Evolutionary conservation across 345 rosid species (phyloP).

Genomic region (Eucalyptus polybractea): DNA sequence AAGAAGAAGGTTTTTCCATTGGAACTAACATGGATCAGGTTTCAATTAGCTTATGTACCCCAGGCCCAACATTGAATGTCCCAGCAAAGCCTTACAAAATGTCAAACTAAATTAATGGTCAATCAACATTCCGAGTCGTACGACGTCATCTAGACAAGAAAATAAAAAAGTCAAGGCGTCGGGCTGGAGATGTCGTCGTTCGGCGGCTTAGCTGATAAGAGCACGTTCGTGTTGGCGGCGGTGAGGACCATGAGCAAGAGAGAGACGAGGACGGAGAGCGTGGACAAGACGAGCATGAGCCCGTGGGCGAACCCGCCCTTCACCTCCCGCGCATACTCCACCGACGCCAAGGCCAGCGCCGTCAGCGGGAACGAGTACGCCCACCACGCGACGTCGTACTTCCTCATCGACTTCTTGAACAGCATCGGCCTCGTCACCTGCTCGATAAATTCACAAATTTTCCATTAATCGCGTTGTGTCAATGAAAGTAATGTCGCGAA

Average conservation of each 20-base stretch:
- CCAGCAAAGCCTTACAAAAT: neutral
- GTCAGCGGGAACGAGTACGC: conserved; percentile 31
- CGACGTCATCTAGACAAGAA: too few species aligned
- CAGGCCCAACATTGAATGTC: neutral
- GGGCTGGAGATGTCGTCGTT: neutral
- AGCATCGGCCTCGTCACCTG: conserved; percentile 16
- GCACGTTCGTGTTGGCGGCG: neutral
- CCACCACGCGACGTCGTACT: conserved; percentile 28
- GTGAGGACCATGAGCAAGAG: conserved; percentile 6
- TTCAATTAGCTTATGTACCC: neutral
- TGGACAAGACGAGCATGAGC: conserved; percentile 9
- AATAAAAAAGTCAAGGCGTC: neutral
- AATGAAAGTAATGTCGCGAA: neutral
- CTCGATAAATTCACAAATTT: neutral
- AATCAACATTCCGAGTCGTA: neutral
- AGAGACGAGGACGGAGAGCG: conserved; percentile 13
- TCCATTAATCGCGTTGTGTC: neutral
- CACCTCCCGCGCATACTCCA: conserved; percentile 14
- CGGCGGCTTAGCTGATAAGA: neutral
- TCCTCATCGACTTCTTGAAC: conserved; percentile 27
- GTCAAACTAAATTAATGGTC: neutral
- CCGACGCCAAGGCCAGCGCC: conserved; percentile 14
- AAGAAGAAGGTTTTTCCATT: neutral
- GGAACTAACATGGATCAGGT: neutral
- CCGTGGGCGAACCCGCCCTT: conserved; percentile 4